phyloP scores from a whole-genome alignment of 2,329 filamentous ascomycete genomes.

The Exophiala aquamarina region DNA sequence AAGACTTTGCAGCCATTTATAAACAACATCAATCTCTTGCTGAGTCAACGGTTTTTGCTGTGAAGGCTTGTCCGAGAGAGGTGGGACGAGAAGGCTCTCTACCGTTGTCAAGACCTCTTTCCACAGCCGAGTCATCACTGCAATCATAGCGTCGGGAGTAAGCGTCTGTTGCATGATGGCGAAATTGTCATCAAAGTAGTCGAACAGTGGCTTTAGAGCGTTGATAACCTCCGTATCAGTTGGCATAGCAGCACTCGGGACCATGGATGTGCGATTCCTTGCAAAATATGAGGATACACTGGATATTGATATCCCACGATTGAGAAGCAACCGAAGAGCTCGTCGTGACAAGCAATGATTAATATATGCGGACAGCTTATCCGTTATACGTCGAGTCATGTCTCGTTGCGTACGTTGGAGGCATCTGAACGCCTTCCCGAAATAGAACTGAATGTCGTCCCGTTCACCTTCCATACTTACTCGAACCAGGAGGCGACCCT shows the following conservation, averaged over 20 bases:
- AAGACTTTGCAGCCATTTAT: slow-evolving; percentile 87
- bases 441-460: slow-evolving; percentile 98
- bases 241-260: slow-evolving; percentile 50
- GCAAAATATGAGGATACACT: slow-evolving; percentile 68
- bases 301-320: slow-evolving; percentile 69
- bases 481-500: slow-evolving; percentile 81
- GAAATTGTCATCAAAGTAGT: slow-evolving; percentile 98
- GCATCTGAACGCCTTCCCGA: slow-evolving; percentile 93
- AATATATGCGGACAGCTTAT: slow-evolving; percentile 96
- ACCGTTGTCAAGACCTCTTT: slow-evolving; percentile 94
- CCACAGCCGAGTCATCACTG: slow-evolving; percentile 97
- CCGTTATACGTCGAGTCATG: slow-evolving; percentile 97
- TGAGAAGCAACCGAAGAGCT: slow-evolving; percentile 72
- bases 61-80: slow-evolving; percentile 90
- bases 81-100: slow-evolving; percentile 85
- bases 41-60: slow-evolving; percentile 78
- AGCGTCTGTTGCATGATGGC: slow-evolving; percentile 97
- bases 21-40: slow-evolving; percentile 91
- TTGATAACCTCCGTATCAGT: slow-evolving; percentile 74
- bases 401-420: slow-evolving; percentile 94
- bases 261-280: slow-evolving; percentile 44
- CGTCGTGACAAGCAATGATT: slow-evolving; percentile 82
- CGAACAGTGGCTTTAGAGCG: slow-evolving; percentile 79
- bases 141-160: slow-evolving; percentile 93
- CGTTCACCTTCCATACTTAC: slow-evolving; percentile 99